Evolutionary conservation across 2,329 filamentous ascomycete genomes (phyloP), one percentile per base, ranked within the genome.

Genomic region (Colletotrichum tropicale): DNA sequence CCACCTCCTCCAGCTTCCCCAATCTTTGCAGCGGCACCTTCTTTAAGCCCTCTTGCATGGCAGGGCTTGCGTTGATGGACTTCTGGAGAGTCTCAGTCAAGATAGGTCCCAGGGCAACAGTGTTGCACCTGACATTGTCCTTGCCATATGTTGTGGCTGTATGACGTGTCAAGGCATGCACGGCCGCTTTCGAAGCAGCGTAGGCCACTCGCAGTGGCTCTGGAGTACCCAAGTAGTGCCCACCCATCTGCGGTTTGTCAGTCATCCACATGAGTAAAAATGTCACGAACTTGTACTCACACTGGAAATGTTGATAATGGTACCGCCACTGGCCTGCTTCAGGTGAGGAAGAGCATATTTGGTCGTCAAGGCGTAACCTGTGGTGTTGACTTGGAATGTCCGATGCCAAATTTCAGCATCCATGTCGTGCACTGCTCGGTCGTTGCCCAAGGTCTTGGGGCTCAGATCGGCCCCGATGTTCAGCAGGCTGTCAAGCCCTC

Each of bases 381-480:
- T 71, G 1, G 69, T 71, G n/a, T 71, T 71, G 32, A 71, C 69
- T 32, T 66, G 9, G 9, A 71, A 71, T 1, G 69, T 71, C 8
- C 69, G 61, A 18, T 71, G 61, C 69, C 69, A 71, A 4, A 71
- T 24, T 4, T 32, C 61, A 24, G 61, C 61, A 7, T 71, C 69
- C 69, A 71, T 71, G 13, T 71, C 69, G 12, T 32, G 32, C 16
- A 71, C 69, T 8, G 61, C 64, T 13, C 24, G 26, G 48, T 71
- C 69, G 3, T 66, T 66, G 16, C 69, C 69, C 12, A 71, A 6
- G 1, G 24, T 71, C 61, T 66, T 52, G 6, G 69, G 69, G 16
- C 61, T 60, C 9, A 71, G 69, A 15, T 71, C 69, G 12, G 69
- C 60, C 34, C 69, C 69, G n/a, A 71, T 71, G 12, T 71, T 71